Evolutionary conservation across 805 yeast genomes (phyloP).

Genomic region (Vanderwaltozyma polyspora): DNA sequence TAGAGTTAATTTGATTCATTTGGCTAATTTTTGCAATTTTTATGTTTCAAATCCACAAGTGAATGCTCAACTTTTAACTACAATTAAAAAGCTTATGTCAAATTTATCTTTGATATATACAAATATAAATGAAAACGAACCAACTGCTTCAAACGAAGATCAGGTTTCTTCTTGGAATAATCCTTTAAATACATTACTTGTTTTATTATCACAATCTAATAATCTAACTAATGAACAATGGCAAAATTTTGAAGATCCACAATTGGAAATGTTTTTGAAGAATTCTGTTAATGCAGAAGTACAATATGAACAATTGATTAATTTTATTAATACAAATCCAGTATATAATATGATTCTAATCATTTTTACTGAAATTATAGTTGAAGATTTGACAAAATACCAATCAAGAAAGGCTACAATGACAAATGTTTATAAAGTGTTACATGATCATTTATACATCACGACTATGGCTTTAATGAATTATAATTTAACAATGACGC

Average conservation of each 20-base stretch:
- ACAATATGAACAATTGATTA: conserved; percentile 17
- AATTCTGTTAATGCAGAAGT: conserved; percentile 10
- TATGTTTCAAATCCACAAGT: conserved; percentile 10
- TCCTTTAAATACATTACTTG: conserved; percentile 23
- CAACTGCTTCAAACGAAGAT: conserved; percentile 1
- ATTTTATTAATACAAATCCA: conserved; percentile 14
- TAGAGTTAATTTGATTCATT: conserved; percentile 18
- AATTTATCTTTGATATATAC: conserved; percentile 24
- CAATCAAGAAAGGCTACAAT: conserved; percentile 20
- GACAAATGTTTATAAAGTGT: conserved; percentile 20
- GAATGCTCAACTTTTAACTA: conserved; percentile 9
- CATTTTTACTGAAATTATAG: conserved; percentile 23
- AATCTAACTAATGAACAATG: conserved; percentile 7
- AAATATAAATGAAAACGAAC: conserved; percentile 3
- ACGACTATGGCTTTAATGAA: conserved; percentile 24
- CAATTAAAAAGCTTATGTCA: conserved; percentile 27
- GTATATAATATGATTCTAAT: conserved; percentile 17
- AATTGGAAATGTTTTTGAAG: conserved; percentile 6
- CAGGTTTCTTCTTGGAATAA: conserved; percentile 20
- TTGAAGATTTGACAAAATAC: conserved; percentile 25
- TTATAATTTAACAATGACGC: conserved; percentile 11
- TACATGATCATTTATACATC: conserved; percentile 25
- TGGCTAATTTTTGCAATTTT: conserved; percentile 10
- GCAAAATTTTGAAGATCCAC: conserved; percentile 6
- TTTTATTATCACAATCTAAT: conserved; percentile 8